Evolutionary conservation across 2,329 filamentous ascomycete genomes (phyloP), one percentile per base, ranked within the genome.

Genomic region (Pseudocercospora macadamiae): DNA sequence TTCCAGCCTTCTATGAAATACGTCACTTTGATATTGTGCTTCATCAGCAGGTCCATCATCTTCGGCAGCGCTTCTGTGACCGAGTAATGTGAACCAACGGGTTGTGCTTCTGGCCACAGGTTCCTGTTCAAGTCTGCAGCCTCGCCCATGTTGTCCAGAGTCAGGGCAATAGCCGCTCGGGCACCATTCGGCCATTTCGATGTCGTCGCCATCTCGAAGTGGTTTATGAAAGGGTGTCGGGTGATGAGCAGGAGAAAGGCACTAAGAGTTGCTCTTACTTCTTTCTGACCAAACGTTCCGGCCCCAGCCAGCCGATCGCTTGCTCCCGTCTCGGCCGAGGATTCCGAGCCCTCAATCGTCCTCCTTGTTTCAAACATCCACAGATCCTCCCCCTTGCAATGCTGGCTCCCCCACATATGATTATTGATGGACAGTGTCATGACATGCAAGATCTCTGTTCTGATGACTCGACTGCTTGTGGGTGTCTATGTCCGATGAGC

Each of bases 1-100:
- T 73, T 73, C 71, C 70, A 73, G 21, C 64, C 59, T 59, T 73
- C 71, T 54, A 71, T 60, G 56, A 73, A 73, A 51, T 73, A 73
- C 1, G 71, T 73, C 4, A 63, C 65, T 9, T 59, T 51, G 37
- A 73, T 65, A 45, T 67, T 51, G 53, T 73, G 65, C 39, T 66
- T 68, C 12, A 55, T 51, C 3, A 73, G 57, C 6, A 72, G 57
- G 10, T 52, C 56, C 8, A 73, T 62, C 34, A 73, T 64, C 37
- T 66, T 45, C 2, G 71, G 71, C 2, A 73, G 34, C 16, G 64
- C 65, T 47, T 68, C 58, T 26, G 52, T 69, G 16, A 73, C 68
- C 9, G 66, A 68, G 54, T 67, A 67, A 53, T 73, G 71, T 6
- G 63, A 62, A 14, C 71, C 71, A 12, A 72, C 53, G 8, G 68